Conservation (phyloP, 345 rosid genomes). For the Citrus sp. region DNA sequence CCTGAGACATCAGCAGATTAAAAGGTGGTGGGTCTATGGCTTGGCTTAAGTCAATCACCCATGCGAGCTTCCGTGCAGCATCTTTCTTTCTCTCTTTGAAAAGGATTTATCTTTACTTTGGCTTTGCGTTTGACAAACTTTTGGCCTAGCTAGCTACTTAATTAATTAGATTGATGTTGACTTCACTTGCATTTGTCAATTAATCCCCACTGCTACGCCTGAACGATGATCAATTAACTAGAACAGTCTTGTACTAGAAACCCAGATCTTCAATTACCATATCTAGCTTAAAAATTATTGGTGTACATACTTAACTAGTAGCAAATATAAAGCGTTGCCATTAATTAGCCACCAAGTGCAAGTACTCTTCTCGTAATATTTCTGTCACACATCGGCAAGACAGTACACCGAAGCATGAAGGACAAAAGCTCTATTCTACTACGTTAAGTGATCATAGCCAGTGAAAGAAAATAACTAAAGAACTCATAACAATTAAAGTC, state of each 20-base stretch:
- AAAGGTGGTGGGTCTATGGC: slow-evolving; percentile 5
- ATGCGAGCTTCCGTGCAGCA: slow-evolving; percentile 31
- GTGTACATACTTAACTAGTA: background rate
- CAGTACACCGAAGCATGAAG: no score
- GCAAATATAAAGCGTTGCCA: background rate
- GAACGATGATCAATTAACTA: no score
- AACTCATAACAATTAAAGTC: background rate
- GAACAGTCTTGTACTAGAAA: background rate
- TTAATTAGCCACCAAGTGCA: background rate
- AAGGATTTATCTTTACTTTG: slow-evolving; percentile 19
- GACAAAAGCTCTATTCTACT: no score
- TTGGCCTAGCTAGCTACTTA: no score
- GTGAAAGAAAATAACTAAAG: background rate
- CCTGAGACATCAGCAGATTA: background rate
- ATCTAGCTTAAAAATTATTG: background rate
- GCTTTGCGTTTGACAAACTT: slow-evolving; percentile 14
- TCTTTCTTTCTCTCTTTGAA: slow-evolving; percentile 27
- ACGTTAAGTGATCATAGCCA: no score
- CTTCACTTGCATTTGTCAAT: no score
- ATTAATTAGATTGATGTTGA: no score
- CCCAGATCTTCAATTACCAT: background rate
- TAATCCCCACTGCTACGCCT: no score
- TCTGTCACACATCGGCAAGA: background rate
- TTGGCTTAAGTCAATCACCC: slow-evolving; percentile 19
- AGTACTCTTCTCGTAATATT: background rate